A percentile compares a stretch with the other conserved stretches of the same genome.
Evolutionary conservation across 129 eudicot species (phyloP).

Genomic region (Lonicera japonica): DNA sequence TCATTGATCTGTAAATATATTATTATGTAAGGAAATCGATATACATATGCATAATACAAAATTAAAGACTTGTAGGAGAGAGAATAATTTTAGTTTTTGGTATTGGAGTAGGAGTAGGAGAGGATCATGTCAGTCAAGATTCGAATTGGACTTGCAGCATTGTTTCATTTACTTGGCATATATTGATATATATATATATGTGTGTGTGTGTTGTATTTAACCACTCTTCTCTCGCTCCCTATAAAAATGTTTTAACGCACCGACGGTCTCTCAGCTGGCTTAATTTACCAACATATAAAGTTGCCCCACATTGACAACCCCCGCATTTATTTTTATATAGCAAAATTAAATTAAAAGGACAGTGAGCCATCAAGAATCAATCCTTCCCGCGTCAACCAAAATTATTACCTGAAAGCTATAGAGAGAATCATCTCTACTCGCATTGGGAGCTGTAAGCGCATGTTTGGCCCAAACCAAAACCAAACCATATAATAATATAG

Average conservation of each 20-base stretch:
- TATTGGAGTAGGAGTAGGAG: not conserved
- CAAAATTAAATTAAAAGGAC: too few species aligned
- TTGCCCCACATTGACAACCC: too few species aligned
- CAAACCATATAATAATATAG: too few species aligned
- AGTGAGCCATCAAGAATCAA: too few species aligned
- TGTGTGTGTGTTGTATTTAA: not conserved
- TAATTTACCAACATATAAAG: too few species aligned
- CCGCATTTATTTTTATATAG: too few species aligned
- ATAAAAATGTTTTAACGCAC: not conserved
- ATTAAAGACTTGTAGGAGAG: not conserved
- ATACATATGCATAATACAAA: not conserved
- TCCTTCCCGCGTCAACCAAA: too few species aligned
- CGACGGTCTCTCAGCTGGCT: not conserved
- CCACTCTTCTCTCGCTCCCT: not conserved
- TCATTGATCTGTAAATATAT: not conserved
- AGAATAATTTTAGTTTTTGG: not conserved
- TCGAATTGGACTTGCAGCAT: constrained; percentile 6
- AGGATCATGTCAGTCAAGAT: constrained; percentile 8
- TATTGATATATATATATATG: too few species aligned
- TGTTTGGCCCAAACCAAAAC: too few species aligned
- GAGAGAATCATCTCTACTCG: too few species aligned
- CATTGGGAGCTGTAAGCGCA: too few species aligned
- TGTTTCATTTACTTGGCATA: not conserved
- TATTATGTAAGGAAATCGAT: not conserved
- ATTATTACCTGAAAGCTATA: too few species aligned